These are phyloP conservation scores for Saccharomyces hybrid DNA, from an alignment of 1,139 yeast genomes.

Conservation along the genomic window DNA sequence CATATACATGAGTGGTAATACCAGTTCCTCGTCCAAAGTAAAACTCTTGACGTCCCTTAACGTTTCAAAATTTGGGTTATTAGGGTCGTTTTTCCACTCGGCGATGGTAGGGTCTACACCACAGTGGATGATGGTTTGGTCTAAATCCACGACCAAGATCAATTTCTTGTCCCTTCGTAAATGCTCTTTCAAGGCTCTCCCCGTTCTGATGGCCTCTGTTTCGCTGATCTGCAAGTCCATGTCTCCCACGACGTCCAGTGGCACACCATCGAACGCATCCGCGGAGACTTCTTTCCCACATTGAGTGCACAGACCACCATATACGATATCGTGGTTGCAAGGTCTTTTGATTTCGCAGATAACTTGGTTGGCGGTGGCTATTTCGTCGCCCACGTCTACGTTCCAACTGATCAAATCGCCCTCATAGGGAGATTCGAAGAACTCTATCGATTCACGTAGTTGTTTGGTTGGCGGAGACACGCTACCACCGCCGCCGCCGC, in stretches of 20 bases:
- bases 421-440: conserved; percentile 72
- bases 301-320: conserved; percentile 89
- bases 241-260: conserved; percentile 65
- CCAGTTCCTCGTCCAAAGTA: conserved; percentile 66
- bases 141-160: conserved; percentile 89
- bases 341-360: conserved; percentile 65
- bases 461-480: conserved; percentile 12
- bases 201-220: conserved; percentile 82
- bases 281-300: conserved; percentile 86
- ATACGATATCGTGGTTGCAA: conserved; percentile 91
- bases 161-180: conserved; percentile 59
- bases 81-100: conserved; percentile 86
- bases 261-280: conserved; percentile 56
- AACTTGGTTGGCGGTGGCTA: conserved; percentile 43
- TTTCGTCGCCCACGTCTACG: conserved; percentile 52
- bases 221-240: conserved; percentile 77
- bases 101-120: conserved; percentile 97
- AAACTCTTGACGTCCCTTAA: conserved; percentile 76
- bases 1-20: conserved; percentile 46
- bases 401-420: conserved; percentile 53
- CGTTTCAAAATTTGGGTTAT: conserved; percentile 76
- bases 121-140: conserved; percentile 95
- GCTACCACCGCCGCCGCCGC: background rate
- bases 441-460: conserved; percentile 27
- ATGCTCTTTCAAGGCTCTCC: conserved; percentile 55